phyloP scores from a whole-genome alignment of 2,329 filamentous ascomycete species.

The Metarhizium guizhouense region DNA sequence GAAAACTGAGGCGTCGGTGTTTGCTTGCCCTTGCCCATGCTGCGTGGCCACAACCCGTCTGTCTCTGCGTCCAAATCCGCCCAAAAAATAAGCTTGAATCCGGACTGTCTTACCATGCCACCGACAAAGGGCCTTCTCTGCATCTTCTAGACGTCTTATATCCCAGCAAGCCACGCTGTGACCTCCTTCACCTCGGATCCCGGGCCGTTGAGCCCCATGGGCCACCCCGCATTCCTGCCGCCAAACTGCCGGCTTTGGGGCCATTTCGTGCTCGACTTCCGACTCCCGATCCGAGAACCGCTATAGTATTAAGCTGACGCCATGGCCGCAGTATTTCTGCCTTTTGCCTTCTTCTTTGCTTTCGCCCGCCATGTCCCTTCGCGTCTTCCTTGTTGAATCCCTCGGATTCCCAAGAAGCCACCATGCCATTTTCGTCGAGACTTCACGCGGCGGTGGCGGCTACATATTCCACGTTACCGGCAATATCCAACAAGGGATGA shows the following conservation, averaged over 20 bases:
- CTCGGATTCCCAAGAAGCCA: not conserved
- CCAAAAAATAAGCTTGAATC: no score
- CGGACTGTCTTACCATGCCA: no score
- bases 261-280: not conserved
- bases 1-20: not conserved
- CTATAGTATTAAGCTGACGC: not conserved
- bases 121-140: not conserved
- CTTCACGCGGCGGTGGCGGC: not conserved
- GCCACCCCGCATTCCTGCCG: not conserved
- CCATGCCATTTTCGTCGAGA: not conserved
- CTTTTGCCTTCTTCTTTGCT: not conserved
- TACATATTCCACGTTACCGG: not conserved
- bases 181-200: not conserved
- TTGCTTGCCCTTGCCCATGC: not conserved
- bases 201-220: not conserved
- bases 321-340: not conserved
- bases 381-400: not conserved
- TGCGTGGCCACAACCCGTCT: no score
- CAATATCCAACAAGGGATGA: not conserved
- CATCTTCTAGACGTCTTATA: not conserved
- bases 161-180: not conserved
- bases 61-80: no score
- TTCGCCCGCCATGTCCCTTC: not conserved
- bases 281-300: conserved; percentile 4
- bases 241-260: not conserved